These are phyloP conservation scores for Endotrypanum monterogeii DNA, from an alignment of 208 protist species.

Conservation along the genomic window DNA sequence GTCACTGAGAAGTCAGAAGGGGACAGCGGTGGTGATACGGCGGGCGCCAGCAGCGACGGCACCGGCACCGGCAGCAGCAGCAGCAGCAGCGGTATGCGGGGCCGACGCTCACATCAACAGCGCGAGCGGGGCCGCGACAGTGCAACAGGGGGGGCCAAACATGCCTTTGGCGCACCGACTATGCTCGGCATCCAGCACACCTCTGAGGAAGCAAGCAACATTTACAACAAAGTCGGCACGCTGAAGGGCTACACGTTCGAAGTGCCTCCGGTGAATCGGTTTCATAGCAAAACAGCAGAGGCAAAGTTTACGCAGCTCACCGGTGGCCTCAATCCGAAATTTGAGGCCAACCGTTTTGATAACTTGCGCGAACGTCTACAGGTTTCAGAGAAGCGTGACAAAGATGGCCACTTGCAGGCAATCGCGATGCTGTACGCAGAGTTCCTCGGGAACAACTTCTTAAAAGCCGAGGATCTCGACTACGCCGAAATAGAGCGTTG, in stretches of 20 bases:
- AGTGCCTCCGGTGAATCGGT: conserved; percentile 76
- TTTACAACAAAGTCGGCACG: conserved; percentile 76
- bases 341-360: conserved; percentile 81
- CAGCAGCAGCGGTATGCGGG: conserved; percentile 5
- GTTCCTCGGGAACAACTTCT: conserved; percentile 73
- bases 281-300: conserved; percentile 79
- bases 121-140: conserved; percentile 15
- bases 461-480: conserved; percentile 54
- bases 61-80: conserved; percentile 1
- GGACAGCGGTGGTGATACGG: neutral
- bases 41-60: neutral
- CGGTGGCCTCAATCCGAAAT: conserved; percentile 69
- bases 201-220: conserved; percentile 61
- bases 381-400: conserved; percentile 63
- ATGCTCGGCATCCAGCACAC: conserved; percentile 80
- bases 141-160: conserved; percentile 10
- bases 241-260: conserved; percentile 81
- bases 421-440: conserved; percentile 86
- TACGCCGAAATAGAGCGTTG: conserved; percentile 80
- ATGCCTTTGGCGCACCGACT: conserved; percentile 47
- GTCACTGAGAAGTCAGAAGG: neutral
- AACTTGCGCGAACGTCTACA: conserved; percentile 77
- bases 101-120: conserved; percentile 8
- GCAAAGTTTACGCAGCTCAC: conserved; percentile 76
- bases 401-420: conserved; percentile 74